phyloP scores from a whole-genome alignment of 2,329 filamentous ascomycete species.

The Pestalotiopsis fici region DNA sequence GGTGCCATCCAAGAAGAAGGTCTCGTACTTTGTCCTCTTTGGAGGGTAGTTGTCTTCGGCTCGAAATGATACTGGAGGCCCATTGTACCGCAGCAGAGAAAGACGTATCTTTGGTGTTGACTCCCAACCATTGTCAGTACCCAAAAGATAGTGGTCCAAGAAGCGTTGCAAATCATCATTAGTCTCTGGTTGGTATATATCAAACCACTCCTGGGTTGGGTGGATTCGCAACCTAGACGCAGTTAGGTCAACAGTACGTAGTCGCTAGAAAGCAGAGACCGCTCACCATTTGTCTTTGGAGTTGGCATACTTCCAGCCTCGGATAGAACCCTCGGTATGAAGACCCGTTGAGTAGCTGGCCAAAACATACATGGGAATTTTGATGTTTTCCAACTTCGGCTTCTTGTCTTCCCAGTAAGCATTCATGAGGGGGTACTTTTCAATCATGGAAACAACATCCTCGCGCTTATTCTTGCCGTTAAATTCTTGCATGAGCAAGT shows the following conservation, averaged over 20 bases:
- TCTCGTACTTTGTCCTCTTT: no score
- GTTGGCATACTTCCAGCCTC: conserved; percentile 15
- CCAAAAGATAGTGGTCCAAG: no score
- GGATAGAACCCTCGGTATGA: conserved; percentile 22
- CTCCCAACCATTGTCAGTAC: no score
- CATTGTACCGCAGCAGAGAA: no score
- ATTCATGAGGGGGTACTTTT: conserved; percentile 17
- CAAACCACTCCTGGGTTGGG: conserved; percentile 26
- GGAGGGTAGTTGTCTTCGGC: no score
- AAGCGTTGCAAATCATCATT: no score
- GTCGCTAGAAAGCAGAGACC: no score
- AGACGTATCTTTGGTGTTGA: no score
- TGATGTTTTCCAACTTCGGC: conserved; percentile 17
- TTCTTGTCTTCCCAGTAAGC: conserved; percentile 19
- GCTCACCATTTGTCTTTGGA: conserved; percentile 13
- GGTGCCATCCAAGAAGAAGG: no score
- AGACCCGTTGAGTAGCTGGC: conserved; percentile 23
- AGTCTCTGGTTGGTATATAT: no score
- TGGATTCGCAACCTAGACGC: conserved; percentile 19
- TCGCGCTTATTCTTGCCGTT: conserved; percentile 13
- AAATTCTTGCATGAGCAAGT: conserved; percentile 13
- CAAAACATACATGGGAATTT: conserved; percentile 22
- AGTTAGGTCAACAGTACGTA: not conserved
- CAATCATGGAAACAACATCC: conserved; percentile 16
- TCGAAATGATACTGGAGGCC: no score